These are phyloP conservation scores for Cladorrhinum samala DNA, from an alignment of 495 filamentous ascomycete genomes.

Conservation along the genomic window DNA sequence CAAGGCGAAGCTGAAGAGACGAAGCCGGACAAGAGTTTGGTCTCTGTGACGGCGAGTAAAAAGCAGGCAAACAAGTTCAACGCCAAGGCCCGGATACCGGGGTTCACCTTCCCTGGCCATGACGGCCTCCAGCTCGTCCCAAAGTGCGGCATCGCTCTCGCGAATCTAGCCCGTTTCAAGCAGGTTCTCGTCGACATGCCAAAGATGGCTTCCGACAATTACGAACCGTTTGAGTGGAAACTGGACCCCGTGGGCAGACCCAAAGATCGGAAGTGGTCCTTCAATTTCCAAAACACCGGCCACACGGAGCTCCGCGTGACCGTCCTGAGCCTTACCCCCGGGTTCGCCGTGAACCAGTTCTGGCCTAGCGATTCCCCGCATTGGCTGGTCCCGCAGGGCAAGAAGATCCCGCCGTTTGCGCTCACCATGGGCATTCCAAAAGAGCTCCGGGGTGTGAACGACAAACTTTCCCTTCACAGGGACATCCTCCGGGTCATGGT, in stretches of 20 bases:
- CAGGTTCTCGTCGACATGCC: background rate
- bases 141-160: background rate
- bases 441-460: background rate
- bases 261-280: background rate
- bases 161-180: background rate
- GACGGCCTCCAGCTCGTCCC: background rate
- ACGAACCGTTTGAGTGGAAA: background rate
- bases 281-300: background rate
- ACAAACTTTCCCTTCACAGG: background rate
- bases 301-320: background rate
- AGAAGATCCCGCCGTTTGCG: background rate
- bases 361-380: background rate
- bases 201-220: background rate
- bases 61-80: background rate
- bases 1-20: background rate
- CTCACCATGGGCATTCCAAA: background rate
- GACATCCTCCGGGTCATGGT: background rate
- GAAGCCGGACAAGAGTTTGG: too few relatives aligned
- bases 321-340: background rate
- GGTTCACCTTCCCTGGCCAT: background rate
- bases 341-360: background rate
- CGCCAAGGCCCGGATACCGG: background rate
- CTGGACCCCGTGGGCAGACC: background rate
- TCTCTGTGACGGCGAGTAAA: too few relatives aligned
- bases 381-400: background rate